Base-by-base conservation (phyloP, 2,329 filamentous ascomycete genomes). In the Ustulina deusta region DNA sequence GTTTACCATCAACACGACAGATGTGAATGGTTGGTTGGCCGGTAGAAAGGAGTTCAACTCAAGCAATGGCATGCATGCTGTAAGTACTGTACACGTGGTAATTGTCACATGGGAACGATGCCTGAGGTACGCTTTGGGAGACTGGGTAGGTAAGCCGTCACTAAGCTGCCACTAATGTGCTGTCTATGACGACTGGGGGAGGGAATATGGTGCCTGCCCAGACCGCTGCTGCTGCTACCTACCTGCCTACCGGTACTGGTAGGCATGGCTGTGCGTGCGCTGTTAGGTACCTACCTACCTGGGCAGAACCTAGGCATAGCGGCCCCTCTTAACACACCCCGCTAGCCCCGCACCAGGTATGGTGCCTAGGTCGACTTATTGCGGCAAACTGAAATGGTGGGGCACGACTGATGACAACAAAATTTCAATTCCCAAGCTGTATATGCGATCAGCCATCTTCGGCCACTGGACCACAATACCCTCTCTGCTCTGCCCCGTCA, bases 351-450 rank as follows among this genome's bases (percentile, higher is more conserved):
- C 66, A 29, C 56, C 49, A 44, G 15, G 22, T 20, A 25, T 11
- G 15, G 42, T 20, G 22, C 6, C 3, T 20, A 17, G 13, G 15
- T 7, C 38, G 10, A 40, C 38, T 7, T 27, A 27, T 44, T 34
- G 22, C 54, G 27, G 63, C 60, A 54, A 65, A 49, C 42, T 44
- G 7, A 40, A 61, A 69, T 76, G 75, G 75, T 77, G 75, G 75
- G 75, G 75, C 69, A 77, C 74, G 72, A 74, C 56, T 42, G 42
- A 61, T 74, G 72, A 77, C 40, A 36, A 52, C 63, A 71, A 71
- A 71, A 67, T 63, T 69, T 69, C 55, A 54, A n/a, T 58, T 61
- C 32, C 51, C 34, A 36, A 44, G n/a, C 22, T 40, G 5, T 25
- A 29, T 59, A 22, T 25, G 13, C 56, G 22, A 44, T 17, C 27